These are phyloP conservation scores for Rhynchospora tenuis DNA, from an alignment of 176 grass and related monocot genomes.

Conservation along the genomic window DNA sequence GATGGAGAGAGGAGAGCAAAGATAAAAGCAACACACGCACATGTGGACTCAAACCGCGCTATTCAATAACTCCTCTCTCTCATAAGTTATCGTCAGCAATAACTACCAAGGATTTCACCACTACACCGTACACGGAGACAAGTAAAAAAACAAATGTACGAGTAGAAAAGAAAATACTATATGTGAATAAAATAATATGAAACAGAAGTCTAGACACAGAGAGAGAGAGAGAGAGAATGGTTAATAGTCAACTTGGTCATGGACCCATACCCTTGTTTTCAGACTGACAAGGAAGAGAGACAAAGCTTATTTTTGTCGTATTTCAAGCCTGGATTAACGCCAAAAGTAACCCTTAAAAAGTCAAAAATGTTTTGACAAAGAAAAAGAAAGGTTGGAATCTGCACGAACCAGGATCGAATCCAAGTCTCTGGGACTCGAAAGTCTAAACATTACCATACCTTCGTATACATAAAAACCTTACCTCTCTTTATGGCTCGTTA, in stretches of 20 bases:
- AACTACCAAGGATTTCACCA: conserved; percentile 20
- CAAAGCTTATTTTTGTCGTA: conserved; percentile 27
- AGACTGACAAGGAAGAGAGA: conserved; percentile 18
- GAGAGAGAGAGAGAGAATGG: background rate
- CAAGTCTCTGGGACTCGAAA: conserved; percentile 4
- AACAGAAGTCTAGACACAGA: background rate
- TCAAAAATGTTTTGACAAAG: background rate
- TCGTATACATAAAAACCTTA: background rate
- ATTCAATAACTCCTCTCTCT: conserved; percentile 18
- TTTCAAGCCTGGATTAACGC: conserved; percentile 12
- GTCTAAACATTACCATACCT: background rate
- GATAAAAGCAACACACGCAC: conserved; percentile 11
- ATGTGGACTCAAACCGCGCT: conserved; percentile 29
- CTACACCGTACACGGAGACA: background rate
- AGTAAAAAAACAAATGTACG: background rate
- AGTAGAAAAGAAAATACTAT: background rate
- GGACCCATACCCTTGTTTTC: conserved; percentile 25
- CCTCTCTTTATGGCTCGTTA: conserved; percentile 30
- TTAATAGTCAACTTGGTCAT: conserved; percentile 22
- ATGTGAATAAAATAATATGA: conserved; percentile 2
- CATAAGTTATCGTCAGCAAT: conserved; percentile 21
- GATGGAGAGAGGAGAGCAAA: background rate
- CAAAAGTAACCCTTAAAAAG: conserved; percentile 22
- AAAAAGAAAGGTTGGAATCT: background rate
- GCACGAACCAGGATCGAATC: background rate